Conservation (phyloP, 1,284 basidiomycete species). For the Psilocybe mexicana region DNA sequence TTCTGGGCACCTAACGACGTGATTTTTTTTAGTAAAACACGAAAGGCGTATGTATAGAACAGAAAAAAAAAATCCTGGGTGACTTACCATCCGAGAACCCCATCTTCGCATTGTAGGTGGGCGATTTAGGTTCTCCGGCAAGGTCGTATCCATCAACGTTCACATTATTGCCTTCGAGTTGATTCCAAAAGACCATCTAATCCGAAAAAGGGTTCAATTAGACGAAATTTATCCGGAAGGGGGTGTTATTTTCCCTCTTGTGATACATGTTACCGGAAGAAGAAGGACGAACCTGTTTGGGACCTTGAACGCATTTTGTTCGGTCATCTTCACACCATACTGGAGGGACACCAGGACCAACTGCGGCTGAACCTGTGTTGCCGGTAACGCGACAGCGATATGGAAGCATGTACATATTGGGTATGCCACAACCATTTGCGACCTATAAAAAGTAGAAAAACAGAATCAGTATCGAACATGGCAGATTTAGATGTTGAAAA, state of each 20-base stretch:
- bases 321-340: constrained; percentile 34
- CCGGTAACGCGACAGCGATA: constrained; percentile 37
- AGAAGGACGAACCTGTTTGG: constrained; percentile 29
- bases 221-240: not conserved
- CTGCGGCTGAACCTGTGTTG: constrained; percentile 21
- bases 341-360: constrained; percentile 30
- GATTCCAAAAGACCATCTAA: constrained; percentile 33
- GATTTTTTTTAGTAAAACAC: too few species aligned
- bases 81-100: constrained; percentile 35
- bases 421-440: constrained; percentile 36
- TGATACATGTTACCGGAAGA: not conserved
- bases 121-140: constrained; percentile 29
- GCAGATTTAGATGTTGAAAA: not conserved
- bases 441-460: constrained; percentile 11
- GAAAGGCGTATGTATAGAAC: too few species aligned
- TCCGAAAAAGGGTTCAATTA: not conserved
- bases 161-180: constrained; percentile 39
- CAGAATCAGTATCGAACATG: not conserved
- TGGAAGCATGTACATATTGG: constrained; percentile 41
- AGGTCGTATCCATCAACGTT: constrained; percentile 31
- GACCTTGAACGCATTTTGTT: constrained; percentile 32
- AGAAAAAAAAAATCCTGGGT: not conserved
- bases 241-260: too few species aligned
- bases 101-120: constrained; percentile 36
- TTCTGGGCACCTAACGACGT: constrained; percentile 20